A percentile compares a stretch with the other conserved stretches of the same genome.
phyloP scores from a whole-genome alignment of 768 basidiomycete species.

The Russula vinacea region DNA sequence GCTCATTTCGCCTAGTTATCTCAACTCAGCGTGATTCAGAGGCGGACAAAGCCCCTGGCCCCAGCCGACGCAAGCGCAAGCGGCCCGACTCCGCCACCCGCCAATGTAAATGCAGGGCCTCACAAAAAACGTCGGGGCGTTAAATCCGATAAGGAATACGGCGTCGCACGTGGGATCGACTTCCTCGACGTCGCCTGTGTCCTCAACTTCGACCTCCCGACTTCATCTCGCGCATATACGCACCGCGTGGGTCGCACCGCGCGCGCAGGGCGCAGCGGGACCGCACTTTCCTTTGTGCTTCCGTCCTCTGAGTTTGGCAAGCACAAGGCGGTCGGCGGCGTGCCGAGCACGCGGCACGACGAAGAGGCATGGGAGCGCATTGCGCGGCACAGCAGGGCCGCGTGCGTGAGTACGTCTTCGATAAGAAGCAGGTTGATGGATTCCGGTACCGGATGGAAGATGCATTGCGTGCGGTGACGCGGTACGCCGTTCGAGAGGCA shows the following conservation, averaged over 20 bases:
- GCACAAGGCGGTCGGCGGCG: constrained; percentile 65
- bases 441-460: constrained; percentile 99
- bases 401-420: constrained; percentile 89
- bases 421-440: constrained; percentile 93
- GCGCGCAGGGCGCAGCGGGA: constrained; percentile 89
- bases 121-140: constrained; percentile 48
- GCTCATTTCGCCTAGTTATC: constrained; percentile 44
- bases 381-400: constrained; percentile 66
- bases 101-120: constrained; percentile 40
- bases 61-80: constrained; percentile 55
- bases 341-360: constrained; percentile 70
- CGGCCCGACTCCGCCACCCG: constrained; percentile 43
- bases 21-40: constrained; percentile 49
- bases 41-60: not conserved
- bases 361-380: constrained; percentile 76
- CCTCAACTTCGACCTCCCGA: constrained; percentile 96
- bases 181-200: constrained; percentile 97
- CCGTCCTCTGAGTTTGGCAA: constrained; percentile 64
- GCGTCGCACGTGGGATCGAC: constrained; percentile 96
- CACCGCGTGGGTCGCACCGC: too few species aligned
- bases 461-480: constrained; percentile 83
- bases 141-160: constrained; percentile 72
- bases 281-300: constrained; percentile 87
- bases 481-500: constrained; percentile 83
- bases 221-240: constrained; percentile 84